A percentile compares a stretch with the other conserved stretches of the same genome.
Conservation (phyloP, 2,329 filamentous ascomycete genomes). For the Apiospora sp. region DNA sequence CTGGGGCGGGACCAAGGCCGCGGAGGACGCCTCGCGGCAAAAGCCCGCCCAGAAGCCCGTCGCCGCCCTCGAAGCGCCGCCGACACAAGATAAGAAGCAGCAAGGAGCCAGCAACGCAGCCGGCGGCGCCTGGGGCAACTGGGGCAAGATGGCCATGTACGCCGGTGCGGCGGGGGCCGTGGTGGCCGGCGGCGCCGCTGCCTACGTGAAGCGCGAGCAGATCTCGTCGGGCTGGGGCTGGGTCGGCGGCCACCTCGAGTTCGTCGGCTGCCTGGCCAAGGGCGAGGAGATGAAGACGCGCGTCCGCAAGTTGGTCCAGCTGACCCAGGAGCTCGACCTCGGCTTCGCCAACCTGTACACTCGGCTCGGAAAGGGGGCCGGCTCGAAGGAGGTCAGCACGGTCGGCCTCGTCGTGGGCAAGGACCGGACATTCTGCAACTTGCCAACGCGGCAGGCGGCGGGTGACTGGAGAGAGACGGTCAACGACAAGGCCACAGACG, state of each 20-base stretch:
- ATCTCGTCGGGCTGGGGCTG: conserved; percentile 79
- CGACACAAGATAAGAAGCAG: conserved; percentile 50
- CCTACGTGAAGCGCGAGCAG: conserved; percentile 85
- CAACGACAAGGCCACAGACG: conserved; percentile 82
- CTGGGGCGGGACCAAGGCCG: conserved; percentile 61
- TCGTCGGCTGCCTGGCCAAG: conserved; percentile 88
- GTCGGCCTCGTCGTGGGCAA: conserved; percentile 68
- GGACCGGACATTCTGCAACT: conserved; percentile 87
- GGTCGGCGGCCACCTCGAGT: conserved; percentile 91
- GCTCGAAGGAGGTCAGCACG: conserved; percentile 59
- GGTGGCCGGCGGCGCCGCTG: conserved; percentile 81
- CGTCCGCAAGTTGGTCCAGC: conserved; percentile 70
- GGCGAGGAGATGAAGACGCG: conserved; percentile 81
- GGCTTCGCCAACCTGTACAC: conserved; percentile 91
- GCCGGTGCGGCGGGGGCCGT: conserved; percentile 86
- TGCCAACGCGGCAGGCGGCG: conserved; percentile 66
- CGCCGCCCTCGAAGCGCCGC: conserved; percentile 46
- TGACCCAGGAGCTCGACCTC: conserved; percentile 71
- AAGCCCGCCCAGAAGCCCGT: conserved; percentile 46
- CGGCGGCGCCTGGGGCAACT: conserved; percentile 71
- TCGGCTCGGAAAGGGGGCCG: conserved; percentile 74
- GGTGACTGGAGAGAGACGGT: conserved; percentile 73
- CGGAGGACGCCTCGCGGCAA: conserved; percentile 32
- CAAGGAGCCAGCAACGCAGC: conserved; percentile 45
- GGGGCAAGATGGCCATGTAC: conserved; percentile 86